These are phyloP conservation scores for Ophiorrhiza pumila DNA, from an alignment of 257 asterid species.

Conservation along the genomic window DNA sequence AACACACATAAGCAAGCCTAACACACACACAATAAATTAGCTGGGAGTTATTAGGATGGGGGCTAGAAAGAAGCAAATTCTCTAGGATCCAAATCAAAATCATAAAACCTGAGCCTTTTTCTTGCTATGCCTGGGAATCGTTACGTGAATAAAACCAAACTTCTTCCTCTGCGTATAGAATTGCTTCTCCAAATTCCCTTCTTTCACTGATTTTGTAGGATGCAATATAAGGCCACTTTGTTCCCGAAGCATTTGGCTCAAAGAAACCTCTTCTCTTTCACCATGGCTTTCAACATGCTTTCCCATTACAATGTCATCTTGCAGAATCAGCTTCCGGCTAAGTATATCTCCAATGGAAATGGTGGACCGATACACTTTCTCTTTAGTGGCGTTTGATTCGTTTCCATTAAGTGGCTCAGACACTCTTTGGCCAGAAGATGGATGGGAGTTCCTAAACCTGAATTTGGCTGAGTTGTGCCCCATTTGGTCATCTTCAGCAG, in stretches of 20 bases:
- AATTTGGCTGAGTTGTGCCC: conserved; percentile 31
- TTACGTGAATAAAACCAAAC: conserved; percentile 86
- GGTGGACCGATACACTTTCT: conserved; percentile 46
- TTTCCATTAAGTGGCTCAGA: conserved; percentile 26
- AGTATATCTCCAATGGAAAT: conserved; percentile 60
- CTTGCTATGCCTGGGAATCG: conserved; percentile 61
- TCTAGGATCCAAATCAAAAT: neutral
- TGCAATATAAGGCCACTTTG: conserved; percentile 62
- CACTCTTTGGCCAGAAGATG: conserved; percentile 26
- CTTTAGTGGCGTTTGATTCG: conserved; percentile 15
- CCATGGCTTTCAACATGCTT: conserved; percentile 40
- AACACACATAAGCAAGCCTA: conserved; percentile 17
- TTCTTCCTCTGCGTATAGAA: conserved; percentile 67
- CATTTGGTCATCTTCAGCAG: conserved; percentile 18
- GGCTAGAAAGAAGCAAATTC: neutral
- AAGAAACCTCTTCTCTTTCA: conserved; percentile 49
- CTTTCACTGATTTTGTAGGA: conserved; percentile 36
- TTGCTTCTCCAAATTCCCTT: conserved; percentile 46
- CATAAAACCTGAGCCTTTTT: conserved; percentile 48
- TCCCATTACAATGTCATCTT: conserved; percentile 48
- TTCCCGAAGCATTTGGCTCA: conserved; percentile 85
- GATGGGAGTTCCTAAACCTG: conserved; percentile 52
- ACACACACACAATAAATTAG: conserved; percentile 4
- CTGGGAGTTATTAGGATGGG: neutral
- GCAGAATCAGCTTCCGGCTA: conserved; percentile 46